Conservation (phyloP, 108 stramenopile species). For the Nannochloropsis granulata region DNA sequence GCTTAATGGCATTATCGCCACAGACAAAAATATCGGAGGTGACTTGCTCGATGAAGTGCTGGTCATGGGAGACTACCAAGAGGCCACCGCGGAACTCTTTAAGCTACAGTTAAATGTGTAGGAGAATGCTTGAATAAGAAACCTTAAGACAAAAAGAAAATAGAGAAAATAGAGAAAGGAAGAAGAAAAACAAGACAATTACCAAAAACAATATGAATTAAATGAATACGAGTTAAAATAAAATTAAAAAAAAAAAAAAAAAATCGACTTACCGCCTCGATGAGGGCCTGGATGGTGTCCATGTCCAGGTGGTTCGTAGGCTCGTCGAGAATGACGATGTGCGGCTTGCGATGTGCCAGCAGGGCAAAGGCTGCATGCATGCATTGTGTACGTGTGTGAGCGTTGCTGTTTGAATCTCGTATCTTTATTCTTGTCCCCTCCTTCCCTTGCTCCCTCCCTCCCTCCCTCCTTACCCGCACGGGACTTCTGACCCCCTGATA, state of each 20-base stretch:
- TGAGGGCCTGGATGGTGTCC: conserved; percentile 69
- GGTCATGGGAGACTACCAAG: conserved; percentile 65
- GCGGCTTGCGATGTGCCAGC: conserved; percentile 76
- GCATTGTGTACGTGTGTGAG: not conserved
- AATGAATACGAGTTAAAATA: not conserved
- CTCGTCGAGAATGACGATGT: conserved; percentile 91
- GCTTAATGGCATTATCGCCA: not conserved
- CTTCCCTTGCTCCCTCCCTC: not conserved
- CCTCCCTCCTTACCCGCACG: conserved; percentile 17
- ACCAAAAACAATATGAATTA: no score
- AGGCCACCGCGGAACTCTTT: conserved; percentile 57
- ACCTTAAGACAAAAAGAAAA: not conserved
- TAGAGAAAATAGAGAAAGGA: no score
- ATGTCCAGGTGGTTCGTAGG: conserved; percentile 81
- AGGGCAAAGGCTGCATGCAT: conserved; percentile 70
- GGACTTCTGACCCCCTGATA: conserved; percentile 87
- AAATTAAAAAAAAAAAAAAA: no score
- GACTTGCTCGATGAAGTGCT: conserved; percentile 59
- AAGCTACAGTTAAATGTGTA: not conserved
- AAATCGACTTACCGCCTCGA: conserved; percentile 49
- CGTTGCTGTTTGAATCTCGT: not conserved
- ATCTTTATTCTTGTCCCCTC: not conserved
- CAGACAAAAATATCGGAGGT: not conserved
- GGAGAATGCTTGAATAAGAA: not conserved
- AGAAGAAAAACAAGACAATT: not conserved